These are phyloP conservation scores for Amphichorda felina DNA, from an alignment of 2,329 filamentous ascomycete species.

Conservation along the genomic window DNA sequence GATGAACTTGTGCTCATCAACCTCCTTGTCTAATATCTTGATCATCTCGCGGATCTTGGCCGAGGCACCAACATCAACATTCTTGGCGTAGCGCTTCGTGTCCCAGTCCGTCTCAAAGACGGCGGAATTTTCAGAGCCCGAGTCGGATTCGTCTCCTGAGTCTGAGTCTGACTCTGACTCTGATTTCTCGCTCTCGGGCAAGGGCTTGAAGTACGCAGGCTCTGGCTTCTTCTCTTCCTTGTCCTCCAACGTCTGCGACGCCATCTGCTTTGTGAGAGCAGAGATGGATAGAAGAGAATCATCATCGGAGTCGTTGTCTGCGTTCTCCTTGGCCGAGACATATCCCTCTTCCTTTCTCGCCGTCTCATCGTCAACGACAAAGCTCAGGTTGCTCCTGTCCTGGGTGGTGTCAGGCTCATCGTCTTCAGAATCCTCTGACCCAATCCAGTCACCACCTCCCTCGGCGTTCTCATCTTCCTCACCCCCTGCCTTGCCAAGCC, in stretches of 20 bases:
- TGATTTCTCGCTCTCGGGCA: constrained; percentile 4
- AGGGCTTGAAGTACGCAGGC: background rate
- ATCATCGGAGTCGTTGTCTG: constrained; percentile 11
- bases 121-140: constrained; percentile 8
- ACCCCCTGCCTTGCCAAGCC: constrained; percentile 69
- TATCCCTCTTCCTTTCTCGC: constrained; percentile 18
- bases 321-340: constrained; percentile 11
- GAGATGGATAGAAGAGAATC: constrained; percentile 21
- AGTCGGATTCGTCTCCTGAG: constrained; percentile 19
- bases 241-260: constrained; percentile 21
- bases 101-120: constrained; percentile 7
- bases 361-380: constrained; percentile 40
- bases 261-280: constrained; percentile 23
- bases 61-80: constrained; percentile 51
- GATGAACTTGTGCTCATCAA: constrained; percentile 82
- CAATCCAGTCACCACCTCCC: constrained; percentile 70
- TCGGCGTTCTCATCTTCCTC: constrained; percentile 82
- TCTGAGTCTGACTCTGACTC: constrained; percentile 16
- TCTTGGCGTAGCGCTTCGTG: constrained; percentile 7
- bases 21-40: constrained; percentile 68
- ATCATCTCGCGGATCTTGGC: constrained; percentile 88
- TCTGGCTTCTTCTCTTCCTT: constrained; percentile 4
- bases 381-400: constrained; percentile 32
- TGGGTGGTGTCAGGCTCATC: constrained; percentile 43
- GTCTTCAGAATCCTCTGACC: constrained; percentile 53